Percentiles rank a stretch among this genome's conserved stretches.
These are phyloP conservation scores for Pestalotiopsis sp. DNA, from an alignment of 2,329 filamentous ascomycete species.

Conservation along the genomic window DNA sequence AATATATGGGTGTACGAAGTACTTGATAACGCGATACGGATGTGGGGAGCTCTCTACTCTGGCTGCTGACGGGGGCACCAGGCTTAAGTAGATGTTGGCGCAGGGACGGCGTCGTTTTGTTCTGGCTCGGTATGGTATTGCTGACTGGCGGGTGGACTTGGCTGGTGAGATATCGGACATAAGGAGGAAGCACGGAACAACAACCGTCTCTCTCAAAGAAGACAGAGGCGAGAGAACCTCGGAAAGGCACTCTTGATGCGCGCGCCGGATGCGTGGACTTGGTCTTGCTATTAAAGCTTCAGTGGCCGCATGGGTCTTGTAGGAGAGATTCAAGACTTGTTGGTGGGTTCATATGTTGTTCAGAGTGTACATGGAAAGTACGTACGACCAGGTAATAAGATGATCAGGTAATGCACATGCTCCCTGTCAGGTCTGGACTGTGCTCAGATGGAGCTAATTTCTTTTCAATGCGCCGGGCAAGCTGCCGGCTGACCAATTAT, in stretches of 20 bases:
- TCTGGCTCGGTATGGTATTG: neutral
- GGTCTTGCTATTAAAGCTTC: constrained; percentile 3
- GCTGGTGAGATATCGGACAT: neutral
- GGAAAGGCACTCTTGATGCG: neutral
- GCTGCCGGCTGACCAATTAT: constrained; percentile 2
- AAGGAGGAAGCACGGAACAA: neutral
- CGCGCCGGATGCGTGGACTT: constrained; percentile 1
- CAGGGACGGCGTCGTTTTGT: neutral
- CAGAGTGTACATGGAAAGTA: neutral
- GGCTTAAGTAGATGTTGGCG: neutral
- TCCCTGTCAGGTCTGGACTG: neutral
- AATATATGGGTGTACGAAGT: neutral
- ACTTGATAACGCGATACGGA: neutral
- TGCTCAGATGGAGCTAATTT: neutral
- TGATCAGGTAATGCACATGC: neutral
- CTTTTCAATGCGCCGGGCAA: constrained; percentile 5
- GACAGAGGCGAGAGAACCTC: neutral
- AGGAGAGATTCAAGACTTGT: neutral
- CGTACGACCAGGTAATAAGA: neutral
- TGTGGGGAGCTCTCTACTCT: neutral
- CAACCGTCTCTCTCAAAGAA: neutral
- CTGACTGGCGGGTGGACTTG: neutral
- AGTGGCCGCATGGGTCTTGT: neutral
- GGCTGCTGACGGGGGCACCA: neutral
- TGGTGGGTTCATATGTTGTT: neutral